Evolutionary conservation across 495 filamentous ascomycete genomes (phyloP).

Genomic region (Aspergillus sclerotiicarbonarius): DNA sequence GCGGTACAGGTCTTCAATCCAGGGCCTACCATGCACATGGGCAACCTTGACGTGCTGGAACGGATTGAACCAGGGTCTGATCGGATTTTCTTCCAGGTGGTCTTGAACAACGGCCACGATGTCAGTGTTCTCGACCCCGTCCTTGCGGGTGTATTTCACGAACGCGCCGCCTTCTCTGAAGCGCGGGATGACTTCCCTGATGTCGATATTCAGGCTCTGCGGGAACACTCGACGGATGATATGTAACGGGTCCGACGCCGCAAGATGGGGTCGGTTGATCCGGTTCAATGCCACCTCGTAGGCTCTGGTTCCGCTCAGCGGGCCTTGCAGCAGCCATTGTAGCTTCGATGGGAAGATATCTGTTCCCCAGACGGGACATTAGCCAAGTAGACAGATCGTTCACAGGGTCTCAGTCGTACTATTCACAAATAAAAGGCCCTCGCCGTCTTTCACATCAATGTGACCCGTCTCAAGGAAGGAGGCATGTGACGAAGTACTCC

Average conservation of each 20-base stretch:
- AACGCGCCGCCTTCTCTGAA: slow-evolving; percentile 92
- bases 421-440: slow-evolving; percentile 86
- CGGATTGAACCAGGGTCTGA: slow-evolving; percentile 88
- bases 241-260: slow-evolving; percentile 59
- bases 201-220: slow-evolving; percentile 53
- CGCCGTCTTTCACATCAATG: slow-evolving; percentile 65
- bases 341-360: slow-evolving; percentile 82
- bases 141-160: slow-evolving; percentile 74
- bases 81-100: slow-evolving; percentile 64
- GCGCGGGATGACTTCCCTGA: slow-evolving; percentile 76
- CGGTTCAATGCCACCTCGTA: slow-evolving; percentile 61
- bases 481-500: slow-evolving; percentile 17
- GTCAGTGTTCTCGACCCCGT: slow-evolving; percentile 49
- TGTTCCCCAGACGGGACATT: slow-evolving; percentile 28
- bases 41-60: slow-evolving; percentile 66
- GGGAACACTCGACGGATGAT: slow-evolving; percentile 65
- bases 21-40: slow-evolving; percentile 79
- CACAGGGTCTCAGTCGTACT: slow-evolving; percentile 52
- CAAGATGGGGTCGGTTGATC: slow-evolving; percentile 58
- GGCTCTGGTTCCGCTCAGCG: slow-evolving; percentile 56
- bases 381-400: background rate
- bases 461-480: slow-evolving; percentile 57
- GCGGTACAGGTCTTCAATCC: slow-evolving; percentile 89
- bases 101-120: slow-evolving; percentile 55
- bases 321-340: slow-evolving; percentile 60